Conservation (phyloP, 768 basidiomycete genomes). For the Lactarius sp. region DNA sequence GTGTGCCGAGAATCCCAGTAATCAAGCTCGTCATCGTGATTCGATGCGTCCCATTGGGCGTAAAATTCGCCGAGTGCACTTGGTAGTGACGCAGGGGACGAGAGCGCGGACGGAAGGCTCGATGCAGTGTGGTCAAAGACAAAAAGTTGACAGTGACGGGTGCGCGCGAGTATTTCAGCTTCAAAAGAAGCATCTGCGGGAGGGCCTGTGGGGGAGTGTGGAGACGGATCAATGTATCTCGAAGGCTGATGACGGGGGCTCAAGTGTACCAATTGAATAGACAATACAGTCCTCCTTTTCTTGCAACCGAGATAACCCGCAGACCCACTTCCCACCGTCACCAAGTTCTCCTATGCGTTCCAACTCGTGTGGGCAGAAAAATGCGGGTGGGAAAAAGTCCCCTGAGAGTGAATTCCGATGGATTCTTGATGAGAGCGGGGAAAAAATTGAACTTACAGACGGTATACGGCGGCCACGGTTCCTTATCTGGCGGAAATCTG, state of each 20-base stretch:
- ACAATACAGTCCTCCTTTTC: conserved; percentile 53
- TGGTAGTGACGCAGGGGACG: conserved; percentile 28
- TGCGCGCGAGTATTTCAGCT: conserved; percentile 46
- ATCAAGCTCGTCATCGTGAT: conserved; percentile 33
- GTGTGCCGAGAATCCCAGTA: conserved; percentile 28
- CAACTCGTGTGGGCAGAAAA: conserved; percentile 41
- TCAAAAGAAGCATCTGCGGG: conserved; percentile 64
- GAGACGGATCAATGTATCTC: conserved; percentile 4
- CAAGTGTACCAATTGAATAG: conserved; percentile 52
- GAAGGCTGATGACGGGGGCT: not conserved
- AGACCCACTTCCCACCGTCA: conserved; percentile 69
- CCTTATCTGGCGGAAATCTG: conserved; percentile 25
- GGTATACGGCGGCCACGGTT: conserved; percentile 26
- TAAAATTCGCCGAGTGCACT: conserved; percentile 17
- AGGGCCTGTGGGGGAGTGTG: conserved; percentile 34
- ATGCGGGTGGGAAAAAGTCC: conserved; percentile 45
- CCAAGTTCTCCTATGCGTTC: conserved; percentile 48
- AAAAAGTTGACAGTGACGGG: conserved; percentile 50
- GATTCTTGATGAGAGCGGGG: not conserved
- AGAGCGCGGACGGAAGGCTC: conserved; percentile 15
- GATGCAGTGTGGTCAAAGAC: conserved; percentile 47
- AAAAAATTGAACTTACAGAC: conserved; percentile 13
- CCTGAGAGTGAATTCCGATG: conserved; percentile 27
- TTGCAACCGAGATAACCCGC: conserved; percentile 52
- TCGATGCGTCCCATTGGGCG: conserved; percentile 3